phyloP scores from a whole-genome alignment of 1,284 basidiomycete species.

The Trametes polyzona region DNA sequence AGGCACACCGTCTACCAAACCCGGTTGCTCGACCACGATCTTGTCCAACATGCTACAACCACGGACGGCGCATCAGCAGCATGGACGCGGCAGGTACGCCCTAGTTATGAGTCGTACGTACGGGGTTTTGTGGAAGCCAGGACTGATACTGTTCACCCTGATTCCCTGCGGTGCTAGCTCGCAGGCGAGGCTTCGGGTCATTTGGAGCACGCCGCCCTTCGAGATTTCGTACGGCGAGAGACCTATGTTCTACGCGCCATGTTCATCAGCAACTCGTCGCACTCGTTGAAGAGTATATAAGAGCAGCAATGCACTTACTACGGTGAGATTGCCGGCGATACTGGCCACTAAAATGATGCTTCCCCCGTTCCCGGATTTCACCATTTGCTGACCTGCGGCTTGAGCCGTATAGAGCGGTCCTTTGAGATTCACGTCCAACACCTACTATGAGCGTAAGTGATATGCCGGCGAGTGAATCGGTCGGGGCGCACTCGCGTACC shows the following conservation, averaged over 20 bases:
- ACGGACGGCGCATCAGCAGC: neutral
- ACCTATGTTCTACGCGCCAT: neutral
- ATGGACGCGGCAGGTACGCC: no score
- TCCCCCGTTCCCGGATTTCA: slow-evolving; percentile 65
- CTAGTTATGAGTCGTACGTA: no score
- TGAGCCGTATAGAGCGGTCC: slow-evolving; percentile 81
- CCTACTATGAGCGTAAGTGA: slow-evolving; percentile 39
- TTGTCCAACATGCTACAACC: neutral
- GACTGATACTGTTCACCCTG: slow-evolving; percentile 74
- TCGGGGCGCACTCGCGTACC: neutral
- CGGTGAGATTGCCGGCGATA: slow-evolving; percentile 84
- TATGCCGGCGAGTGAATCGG: no score
- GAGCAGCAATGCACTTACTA: slow-evolving; percentile 49
- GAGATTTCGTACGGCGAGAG: slow-evolving; percentile 73
- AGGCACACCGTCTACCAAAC: neutral
- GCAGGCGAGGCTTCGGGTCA: slow-evolving; percentile 82
- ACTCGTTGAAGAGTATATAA: slow-evolving; percentile 39
- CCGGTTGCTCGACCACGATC: neutral
- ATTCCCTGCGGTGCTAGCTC: slow-evolving; percentile 77
- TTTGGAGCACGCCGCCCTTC: slow-evolving; percentile 82
- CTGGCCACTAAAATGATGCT: slow-evolving; percentile 85
- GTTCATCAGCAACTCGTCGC: slow-evolving; percentile 53
- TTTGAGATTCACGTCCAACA: slow-evolving; percentile 75
- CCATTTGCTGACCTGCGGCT: slow-evolving; percentile 79
- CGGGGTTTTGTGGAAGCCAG: slow-evolving; percentile 75